Conservation (phyloP, 2,329 filamentous ascomycete genomes). For the Macrophomina tecta region DNA sequence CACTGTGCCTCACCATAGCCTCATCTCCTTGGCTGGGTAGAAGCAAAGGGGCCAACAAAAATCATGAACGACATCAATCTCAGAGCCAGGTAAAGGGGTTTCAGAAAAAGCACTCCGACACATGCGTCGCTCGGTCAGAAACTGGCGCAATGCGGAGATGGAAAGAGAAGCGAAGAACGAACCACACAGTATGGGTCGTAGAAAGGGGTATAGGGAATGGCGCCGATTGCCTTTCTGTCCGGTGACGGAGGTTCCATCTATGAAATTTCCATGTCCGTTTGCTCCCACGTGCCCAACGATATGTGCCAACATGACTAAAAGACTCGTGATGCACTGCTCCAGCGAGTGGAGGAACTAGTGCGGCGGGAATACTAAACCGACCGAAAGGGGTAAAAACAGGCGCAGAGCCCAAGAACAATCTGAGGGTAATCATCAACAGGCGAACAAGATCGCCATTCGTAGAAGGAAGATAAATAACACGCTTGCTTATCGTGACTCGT, state of each 20-base stretch:
- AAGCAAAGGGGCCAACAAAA: constrained; percentile 4
- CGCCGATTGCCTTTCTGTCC: constrained; percentile 26
- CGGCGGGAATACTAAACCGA: not conserved
- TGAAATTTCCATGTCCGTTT: constrained; percentile 26
- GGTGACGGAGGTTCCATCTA: constrained; percentile 29
- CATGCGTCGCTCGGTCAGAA: constrained; percentile 20
- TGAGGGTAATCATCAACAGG: constrained; percentile 22
- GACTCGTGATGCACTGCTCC: constrained; percentile 22
- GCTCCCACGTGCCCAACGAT: constrained; percentile 25
- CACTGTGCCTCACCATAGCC: not conserved
- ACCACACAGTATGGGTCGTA: constrained; percentile 15
- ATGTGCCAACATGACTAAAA: constrained; percentile 21
- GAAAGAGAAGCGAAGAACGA: constrained; percentile 15
- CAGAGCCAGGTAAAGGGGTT: constrained; percentile 12
- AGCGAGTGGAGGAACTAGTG: constrained; percentile 15
- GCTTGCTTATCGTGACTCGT: constrained; percentile 29
- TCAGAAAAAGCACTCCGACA: constrained; percentile 15
- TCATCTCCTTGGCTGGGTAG: not conserved
- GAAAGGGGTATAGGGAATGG: constrained; percentile 28
- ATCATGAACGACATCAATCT: constrained; percentile 21
- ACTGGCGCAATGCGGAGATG: constrained; percentile 27
- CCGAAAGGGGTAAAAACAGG: not conserved
- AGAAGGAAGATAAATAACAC: constrained; percentile 26
- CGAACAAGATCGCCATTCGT: constrained; percentile 12
- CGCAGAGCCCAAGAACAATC: constrained; percentile 14